Evolutionary conservation across 345 rosid species (phyloP), one percentile per base, ranked within the genome.

Genomic region (Populus davidiana): DNA sequence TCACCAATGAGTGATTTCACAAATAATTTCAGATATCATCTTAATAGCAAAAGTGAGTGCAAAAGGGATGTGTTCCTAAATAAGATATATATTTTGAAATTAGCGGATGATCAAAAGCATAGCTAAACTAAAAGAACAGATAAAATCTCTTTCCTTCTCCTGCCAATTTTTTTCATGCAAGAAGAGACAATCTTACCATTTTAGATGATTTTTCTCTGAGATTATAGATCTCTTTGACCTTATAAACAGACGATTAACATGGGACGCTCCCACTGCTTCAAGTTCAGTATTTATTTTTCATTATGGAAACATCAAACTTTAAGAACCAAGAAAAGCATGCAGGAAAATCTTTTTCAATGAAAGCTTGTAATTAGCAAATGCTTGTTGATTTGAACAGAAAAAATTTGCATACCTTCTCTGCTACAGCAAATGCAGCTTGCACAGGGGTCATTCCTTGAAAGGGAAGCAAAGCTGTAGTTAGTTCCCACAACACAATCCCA

Each of bases 401-500:
- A 8, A 23, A n/a, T 0, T 25, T n/a, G 64, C 64, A n/a, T 59
- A 93, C 99, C 98, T 96, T 96, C 84, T 93, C 99, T 44, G 99
- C 98, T 27, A 93, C 99, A 13, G 99, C 98, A 49, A 93, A 96
- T 5, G 99, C 99, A 52, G 99, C 98, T 86, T 96, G 99, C 72
- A 96, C 98, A 1, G 99, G 99, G 67, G 98, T 96, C 98, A 96
- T 96, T 75, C 99, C 99, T 87, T 96, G 99, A 77, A 96, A 96
- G 8, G 99, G 99, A 84, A 96, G 99, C 89, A 96, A 82, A 3
- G 97, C 93, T 18, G 99, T 96, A 6, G 94, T 93, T 75, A 96
- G 98, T 89, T 96, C 99, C 99, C 99, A 96, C 59, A 96, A 81
- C 71, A 96, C 99, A 43, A 96, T 96, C 12, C 98, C 99, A 9